Evolutionary conservation across 1,284 basidiomycete genomes (phyloP), one percentile per base, ranked within the genome.

Genomic region (Sanghuangporus baumii): DNA sequence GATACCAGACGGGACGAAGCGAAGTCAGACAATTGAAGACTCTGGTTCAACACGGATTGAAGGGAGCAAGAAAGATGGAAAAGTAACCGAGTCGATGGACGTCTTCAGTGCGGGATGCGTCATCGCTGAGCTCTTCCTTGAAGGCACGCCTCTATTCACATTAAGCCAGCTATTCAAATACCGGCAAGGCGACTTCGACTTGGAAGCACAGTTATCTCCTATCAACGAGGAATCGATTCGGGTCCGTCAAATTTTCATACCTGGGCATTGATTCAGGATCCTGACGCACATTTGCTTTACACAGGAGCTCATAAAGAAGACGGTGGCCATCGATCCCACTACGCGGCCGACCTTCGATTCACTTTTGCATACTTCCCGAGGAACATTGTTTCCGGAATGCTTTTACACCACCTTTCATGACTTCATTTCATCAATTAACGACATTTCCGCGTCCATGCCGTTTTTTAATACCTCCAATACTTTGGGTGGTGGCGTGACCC

Each of bases 151-250:
- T 1, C 82, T 97, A 43, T 99, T 99, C 78, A 96, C 93, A 0
- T 81, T 99, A 52, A 94, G 92, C 71, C 96, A 98, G 72, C 79
- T 99, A 58, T 98, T 94, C 82, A 96, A 96, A 73, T 99, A 97
- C 70, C 81, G 94, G 23, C 88, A 91, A 67, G 93, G 93, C 2
- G 90, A 95, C 67, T 83, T 91, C 59, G 88, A 83, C 60, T 81
- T 96, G 3, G 91, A 96, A 52, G 74, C 80, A 0, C 86, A 91
- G 57, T 76, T 99, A 31, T 78, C 82, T 36, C 79, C 83, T 38
- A 90, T 99, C 55, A 91, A 91, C 40, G 94, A 98, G 68, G 81
- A 81, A 6, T 85, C 86, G 46, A 86, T 98, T 46, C 81, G 88
- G 71, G 94, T 94, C 71, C 77, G 88, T 77, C 31, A 41, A 11